phyloP scores from a whole-genome alignment of 1,139 yeast genomes.

The Suhomyces atakaporum region DNA sequence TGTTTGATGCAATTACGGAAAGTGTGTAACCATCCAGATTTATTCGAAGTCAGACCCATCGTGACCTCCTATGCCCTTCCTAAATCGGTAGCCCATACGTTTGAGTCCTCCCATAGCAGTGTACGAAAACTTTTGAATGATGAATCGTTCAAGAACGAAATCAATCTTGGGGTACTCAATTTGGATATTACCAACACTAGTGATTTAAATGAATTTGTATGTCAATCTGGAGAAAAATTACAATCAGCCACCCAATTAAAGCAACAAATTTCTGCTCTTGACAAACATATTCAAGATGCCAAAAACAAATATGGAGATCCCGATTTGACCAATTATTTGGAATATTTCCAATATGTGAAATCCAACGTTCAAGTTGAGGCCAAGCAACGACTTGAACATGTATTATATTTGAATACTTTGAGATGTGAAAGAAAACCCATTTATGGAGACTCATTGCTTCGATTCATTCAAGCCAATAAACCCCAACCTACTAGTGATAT shows the following conservation, averaged over 20 bases:
- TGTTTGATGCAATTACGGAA: constrained; percentile 97
- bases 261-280: constrained; percentile 44
- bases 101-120: constrained; percentile 42
- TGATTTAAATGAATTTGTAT: constrained; percentile 46
- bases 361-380: constrained; percentile 52
- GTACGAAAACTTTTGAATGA: constrained; percentile 42
- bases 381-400: constrained; percentile 55
- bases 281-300: constrained; percentile 34
- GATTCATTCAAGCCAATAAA: constrained; percentile 22
- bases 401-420: constrained; percentile 62
- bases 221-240: constrained; percentile 45
- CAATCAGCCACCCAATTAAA: constrained; percentile 51
- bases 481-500: constrained; percentile 26
- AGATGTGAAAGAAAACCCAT: constrained; percentile 61
- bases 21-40: constrained; percentile 96
- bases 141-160: constrained; percentile 25
- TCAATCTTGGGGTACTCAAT: constrained; percentile 63
- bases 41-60: constrained; percentile 94
- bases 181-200: constrained; percentile 57
- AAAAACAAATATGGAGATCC: constrained; percentile 29
- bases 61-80: constrained; percentile 84
- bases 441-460: constrained; percentile 51
- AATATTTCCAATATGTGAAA: constrained; percentile 61
- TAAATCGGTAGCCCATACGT: constrained; percentile 59
- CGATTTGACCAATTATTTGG: constrained; percentile 53